Evolutionary conservation across 495 filamentous ascomycete genomes (phyloP).

Genomic region (Trichoderma reesei): DNA sequence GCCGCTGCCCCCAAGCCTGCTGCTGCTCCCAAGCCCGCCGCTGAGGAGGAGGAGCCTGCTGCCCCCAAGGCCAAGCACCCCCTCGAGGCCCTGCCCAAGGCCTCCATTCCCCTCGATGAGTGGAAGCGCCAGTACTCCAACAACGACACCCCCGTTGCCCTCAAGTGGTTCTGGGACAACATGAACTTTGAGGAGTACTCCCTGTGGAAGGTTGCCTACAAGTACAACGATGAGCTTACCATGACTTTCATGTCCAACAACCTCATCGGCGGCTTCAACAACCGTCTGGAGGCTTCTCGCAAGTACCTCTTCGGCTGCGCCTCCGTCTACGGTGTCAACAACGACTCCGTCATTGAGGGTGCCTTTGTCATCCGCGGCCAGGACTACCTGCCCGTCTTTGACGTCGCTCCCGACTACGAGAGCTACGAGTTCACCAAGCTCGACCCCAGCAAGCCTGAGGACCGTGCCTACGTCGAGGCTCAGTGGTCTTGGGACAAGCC

Average conservation of each 20-base stretch:
- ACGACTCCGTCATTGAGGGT: slow-evolving; percentile 81
- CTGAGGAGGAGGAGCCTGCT: slow-evolving; percentile 61
- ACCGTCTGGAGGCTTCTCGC: slow-evolving; percentile 91
- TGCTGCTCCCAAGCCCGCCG: slow-evolving; percentile 43
- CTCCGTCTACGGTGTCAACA: slow-evolving; percentile 77
- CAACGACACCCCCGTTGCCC: slow-evolving; percentile 73
- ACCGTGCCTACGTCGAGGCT: slow-evolving; percentile 75
- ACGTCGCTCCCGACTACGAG: slow-evolving; percentile 95
- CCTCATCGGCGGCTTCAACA: slow-evolving; percentile 94
- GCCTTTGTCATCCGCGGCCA: slow-evolving; percentile 92
- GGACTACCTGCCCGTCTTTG: slow-evolving; percentile 76
- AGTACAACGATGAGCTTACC: slow-evolving; percentile 97
- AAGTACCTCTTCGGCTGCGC: slow-evolving; percentile 96
- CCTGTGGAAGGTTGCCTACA: slow-evolving; percentile 85
- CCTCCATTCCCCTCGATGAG: slow-evolving; percentile 80
- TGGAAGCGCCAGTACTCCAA: slow-evolving; percentile 99
- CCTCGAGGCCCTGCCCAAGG: slow-evolving; percentile 71
- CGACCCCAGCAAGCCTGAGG: slow-evolving; percentile 70
- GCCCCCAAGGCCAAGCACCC: slow-evolving; percentile 95
- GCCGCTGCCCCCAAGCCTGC: slow-evolving; percentile 48
- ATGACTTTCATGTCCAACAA: slow-evolving; percentile 97
- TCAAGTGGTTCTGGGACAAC: slow-evolving; percentile 99
- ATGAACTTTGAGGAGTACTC: slow-evolving; percentile 89
- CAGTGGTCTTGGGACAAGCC: slow-evolving; percentile 84
- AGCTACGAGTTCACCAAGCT: slow-evolving; percentile 94